Percentiles rank a stretch among this genome's conserved stretches.
Evolutionary conservation across 176 grass and related monocot genomes (phyloP).

Genomic region (Avena atlantica): DNA sequence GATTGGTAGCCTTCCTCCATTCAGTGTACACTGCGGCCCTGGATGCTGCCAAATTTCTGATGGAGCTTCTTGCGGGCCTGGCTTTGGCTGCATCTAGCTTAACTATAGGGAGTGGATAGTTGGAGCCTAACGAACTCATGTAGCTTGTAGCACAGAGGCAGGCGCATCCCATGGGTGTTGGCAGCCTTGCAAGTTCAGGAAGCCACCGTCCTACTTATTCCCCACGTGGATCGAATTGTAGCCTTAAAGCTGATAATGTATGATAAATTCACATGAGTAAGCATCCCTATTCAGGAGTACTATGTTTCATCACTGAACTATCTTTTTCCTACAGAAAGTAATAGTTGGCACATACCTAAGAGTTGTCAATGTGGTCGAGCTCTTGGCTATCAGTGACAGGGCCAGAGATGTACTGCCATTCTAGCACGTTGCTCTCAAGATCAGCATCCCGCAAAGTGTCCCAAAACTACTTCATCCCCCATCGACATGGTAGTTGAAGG

Average conservation of each 20-base stretch:
- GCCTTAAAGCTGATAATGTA: slow-evolving; percentile 70
- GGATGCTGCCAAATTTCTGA: slow-evolving; percentile 87
- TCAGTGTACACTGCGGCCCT: slow-evolving; percentile 68
- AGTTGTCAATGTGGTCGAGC: slow-evolving; percentile 89
- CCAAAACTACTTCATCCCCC: slow-evolving; percentile 99
- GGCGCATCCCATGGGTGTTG: slow-evolving; percentile 93
- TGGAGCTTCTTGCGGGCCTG: slow-evolving; percentile 74
- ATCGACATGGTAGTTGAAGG: slow-evolving; percentile 87
- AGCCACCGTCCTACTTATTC: slow-evolving; percentile 93
- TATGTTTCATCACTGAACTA: neutral
- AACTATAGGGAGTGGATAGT: slow-evolving; percentile 85
- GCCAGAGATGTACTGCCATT: slow-evolving; percentile 94
- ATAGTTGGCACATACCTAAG: slow-evolving; percentile 60
- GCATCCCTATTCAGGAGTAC: slow-evolving; percentile 23
- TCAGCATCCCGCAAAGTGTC: slow-evolving; percentile 93
- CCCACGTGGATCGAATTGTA: slow-evolving; percentile 88
- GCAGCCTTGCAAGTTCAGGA: slow-evolving; percentile 85
- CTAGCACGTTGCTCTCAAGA: slow-evolving; percentile 91
- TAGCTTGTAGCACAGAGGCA: slow-evolving; percentile 74
- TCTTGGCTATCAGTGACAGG: slow-evolving; percentile 84
- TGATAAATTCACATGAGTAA: slow-evolving; percentile 19
- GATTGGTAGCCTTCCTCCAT: slow-evolving; percentile 79
- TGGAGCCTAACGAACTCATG: slow-evolving; percentile 84
- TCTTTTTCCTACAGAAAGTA: slow-evolving; percentile 20
- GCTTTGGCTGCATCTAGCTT: slow-evolving; percentile 71